Evolutionary conservation across 148 eudicot species (phyloP).

Genomic region (Chenopodium album): DNA sequence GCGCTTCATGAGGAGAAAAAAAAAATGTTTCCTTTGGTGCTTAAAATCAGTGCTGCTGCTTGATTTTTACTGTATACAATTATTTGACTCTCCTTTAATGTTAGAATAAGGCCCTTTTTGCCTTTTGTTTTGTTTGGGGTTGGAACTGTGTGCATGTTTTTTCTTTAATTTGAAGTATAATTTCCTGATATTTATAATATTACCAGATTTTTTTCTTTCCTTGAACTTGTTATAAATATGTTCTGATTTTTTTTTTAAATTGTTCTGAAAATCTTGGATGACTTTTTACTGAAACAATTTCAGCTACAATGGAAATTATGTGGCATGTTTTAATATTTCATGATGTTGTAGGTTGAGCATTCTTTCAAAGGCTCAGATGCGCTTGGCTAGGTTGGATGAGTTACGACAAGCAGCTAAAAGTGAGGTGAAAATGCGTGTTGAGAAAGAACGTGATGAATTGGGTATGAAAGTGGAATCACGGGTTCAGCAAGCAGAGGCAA

Average conservation of each 20-base stretch:
- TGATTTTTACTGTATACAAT: not conserved
- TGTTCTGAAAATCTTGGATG: not conserved
- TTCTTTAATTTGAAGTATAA: too few species aligned
- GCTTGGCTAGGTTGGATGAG: constrained; percentile 88
- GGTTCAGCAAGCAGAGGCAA: constrained; percentile 85
- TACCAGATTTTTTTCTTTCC: not conserved
- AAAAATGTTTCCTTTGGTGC: not conserved
- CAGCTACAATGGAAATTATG: not conserved
- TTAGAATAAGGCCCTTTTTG: not conserved
- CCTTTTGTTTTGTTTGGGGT: too few species aligned
- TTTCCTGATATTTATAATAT: too few species aligned
- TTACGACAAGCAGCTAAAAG: constrained; percentile 88
- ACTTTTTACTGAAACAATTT: not conserved
- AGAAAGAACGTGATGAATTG: constrained; percentile 73
- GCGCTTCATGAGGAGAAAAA: not conserved
- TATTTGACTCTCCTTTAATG: not conserved
- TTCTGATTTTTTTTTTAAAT: too few species aligned
- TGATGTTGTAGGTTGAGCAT: constrained; percentile 62
- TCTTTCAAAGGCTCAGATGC: constrained; percentile 75
- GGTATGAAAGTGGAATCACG: constrained; percentile 76
- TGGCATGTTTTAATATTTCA: not conserved
- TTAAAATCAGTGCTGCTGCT: not conserved
- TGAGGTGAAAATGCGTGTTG: constrained; percentile 67
- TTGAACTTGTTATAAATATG: too few species aligned
- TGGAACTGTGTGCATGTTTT: not conserved